phyloP scores from a whole-genome alignment of 805 yeast species.

The Candida tallmaniae region DNA sequence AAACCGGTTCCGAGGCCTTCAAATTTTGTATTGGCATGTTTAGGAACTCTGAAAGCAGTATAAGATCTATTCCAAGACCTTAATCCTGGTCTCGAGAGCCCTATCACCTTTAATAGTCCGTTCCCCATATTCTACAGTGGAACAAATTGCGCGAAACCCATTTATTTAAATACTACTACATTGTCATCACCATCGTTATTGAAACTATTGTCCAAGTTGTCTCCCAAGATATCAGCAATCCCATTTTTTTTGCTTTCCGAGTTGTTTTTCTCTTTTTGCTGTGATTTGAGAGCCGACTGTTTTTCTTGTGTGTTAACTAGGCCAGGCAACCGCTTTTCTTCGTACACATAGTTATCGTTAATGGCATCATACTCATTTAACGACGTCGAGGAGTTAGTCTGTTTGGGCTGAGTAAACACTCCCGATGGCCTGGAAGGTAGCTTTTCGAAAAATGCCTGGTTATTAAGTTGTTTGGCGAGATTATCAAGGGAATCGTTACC shows the following conservation, averaged over 20 bases:
- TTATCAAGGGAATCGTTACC: constrained; percentile 20
- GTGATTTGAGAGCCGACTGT: no score
- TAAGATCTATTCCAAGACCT: no score
- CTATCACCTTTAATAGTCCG: no score
- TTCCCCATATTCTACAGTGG: no score
- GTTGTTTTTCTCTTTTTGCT: no score
- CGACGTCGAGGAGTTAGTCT: constrained; percentile 4
- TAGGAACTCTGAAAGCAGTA: not conserved
- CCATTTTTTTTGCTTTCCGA: constrained; percentile 5
- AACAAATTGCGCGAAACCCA: no score
- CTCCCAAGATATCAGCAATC: constrained; percentile 11
- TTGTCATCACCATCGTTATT: constrained; percentile 7
- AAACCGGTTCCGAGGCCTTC: not conserved
- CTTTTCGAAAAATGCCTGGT: constrained; percentile 33
- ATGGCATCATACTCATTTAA: constrained; percentile 16
- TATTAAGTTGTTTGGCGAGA: constrained; percentile 36
- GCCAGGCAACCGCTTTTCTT: no score
- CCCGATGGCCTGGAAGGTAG: constrained; percentile 23
- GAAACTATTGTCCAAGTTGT: constrained; percentile 19
- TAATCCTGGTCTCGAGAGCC: no score
- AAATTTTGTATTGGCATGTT: not conserved
- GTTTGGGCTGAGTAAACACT: not conserved
- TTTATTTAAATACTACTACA: constrained; percentile 12
- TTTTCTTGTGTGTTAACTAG: no score
- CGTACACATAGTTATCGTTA: constrained; percentile 30